phyloP scores from a whole-genome alignment of 768 basidiomycete genomes.

The Podaxis sp. region DNA sequence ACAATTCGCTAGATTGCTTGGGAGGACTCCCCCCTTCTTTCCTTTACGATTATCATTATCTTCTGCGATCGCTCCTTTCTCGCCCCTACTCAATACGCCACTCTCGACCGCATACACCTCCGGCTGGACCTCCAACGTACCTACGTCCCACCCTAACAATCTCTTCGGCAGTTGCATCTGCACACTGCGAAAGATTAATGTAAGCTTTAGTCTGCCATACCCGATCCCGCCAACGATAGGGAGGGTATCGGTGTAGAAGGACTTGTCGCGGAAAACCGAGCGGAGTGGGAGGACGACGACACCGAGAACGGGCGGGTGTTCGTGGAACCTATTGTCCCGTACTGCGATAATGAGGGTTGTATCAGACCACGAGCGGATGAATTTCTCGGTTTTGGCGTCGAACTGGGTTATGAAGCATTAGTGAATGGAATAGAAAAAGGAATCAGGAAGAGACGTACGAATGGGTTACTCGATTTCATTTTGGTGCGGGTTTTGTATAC shows the following conservation, averaged over 20 bases:
- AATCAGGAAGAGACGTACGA: conserved; percentile 29
- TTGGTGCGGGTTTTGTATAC: conserved; percentile 48
- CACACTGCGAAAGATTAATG: conserved; percentile 67
- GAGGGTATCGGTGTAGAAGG: conserved; percentile 57
- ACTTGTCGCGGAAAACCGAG: conserved; percentile 48
- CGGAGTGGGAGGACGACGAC: conserved; percentile 56
- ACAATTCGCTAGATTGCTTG: conserved; percentile 37
- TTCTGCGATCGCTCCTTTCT: neutral
- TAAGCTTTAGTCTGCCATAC: conserved; percentile 60
- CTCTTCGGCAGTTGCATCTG: conserved; percentile 56
- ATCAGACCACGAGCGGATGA: conserved; percentile 61
- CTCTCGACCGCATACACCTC: conserved; percentile 22
- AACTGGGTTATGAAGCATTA: conserved; percentile 31
- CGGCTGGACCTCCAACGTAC: conserved; percentile 55
- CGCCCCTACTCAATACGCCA: neutral
- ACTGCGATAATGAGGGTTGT: conserved; percentile 66
- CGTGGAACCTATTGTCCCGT: conserved; percentile 56
- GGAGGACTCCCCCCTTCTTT: conserved; percentile 22
- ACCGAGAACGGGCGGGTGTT: conserved; percentile 68
- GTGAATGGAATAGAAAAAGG: neutral
- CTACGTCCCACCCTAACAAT: conserved; percentile 68
- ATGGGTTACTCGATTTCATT: conserved; percentile 45
- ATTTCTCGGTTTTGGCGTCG: conserved; percentile 67
- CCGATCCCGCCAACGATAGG: conserved; percentile 73
- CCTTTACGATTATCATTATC: neutral